phyloP scores from a whole-genome alignment of 305 asterid genomes.

The Solanum hybrid region DNA sequence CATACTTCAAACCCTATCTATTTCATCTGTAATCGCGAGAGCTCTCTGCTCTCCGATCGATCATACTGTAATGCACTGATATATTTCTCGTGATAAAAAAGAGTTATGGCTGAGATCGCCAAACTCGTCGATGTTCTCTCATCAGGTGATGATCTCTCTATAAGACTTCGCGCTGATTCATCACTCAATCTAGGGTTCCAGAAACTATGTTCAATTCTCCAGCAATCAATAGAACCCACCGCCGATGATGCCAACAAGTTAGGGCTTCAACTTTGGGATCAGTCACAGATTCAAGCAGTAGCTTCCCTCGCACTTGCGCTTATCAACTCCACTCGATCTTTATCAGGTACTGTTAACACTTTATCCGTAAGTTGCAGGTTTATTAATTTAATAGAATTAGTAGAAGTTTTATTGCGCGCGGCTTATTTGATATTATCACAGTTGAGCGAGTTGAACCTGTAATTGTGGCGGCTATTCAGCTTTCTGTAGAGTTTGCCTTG shows the following conservation, averaged over 20 bases:
- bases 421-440: constrained; percentile 23
- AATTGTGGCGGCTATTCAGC: constrained; percentile 60
- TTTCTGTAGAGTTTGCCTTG: constrained; percentile 65
- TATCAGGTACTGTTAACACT: constrained; percentile 36
- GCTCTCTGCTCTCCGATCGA: constrained; percentile 35
- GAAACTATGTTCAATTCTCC: constrained; percentile 56
- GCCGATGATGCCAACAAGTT: constrained; percentile 29
- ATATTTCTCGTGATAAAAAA: constrained; percentile 11
- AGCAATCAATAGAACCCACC: constrained; percentile 48
- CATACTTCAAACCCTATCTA: background rate
- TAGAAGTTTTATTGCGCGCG: background rate
- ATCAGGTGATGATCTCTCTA: constrained; percentile 40
- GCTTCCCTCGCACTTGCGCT: constrained; percentile 57
- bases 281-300: constrained; percentile 61
- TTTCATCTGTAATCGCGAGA: constrained; percentile 17
- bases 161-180: constrained; percentile 64
- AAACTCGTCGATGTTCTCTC: constrained; percentile 67
- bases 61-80: constrained; percentile 48
- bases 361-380: background rate
- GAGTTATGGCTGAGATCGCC: constrained; percentile 90
- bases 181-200: constrained; percentile 60
- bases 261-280: constrained; percentile 81
- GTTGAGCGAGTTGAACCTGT: constrained; percentile 80
- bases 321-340: constrained; percentile 57
- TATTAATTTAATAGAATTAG: background rate